Percentiles rank a stretch among this genome's conserved stretches.
phyloP scores from a whole-genome alignment of 768 basidiomycete species.

The Lyophyllum semitale region DNA sequence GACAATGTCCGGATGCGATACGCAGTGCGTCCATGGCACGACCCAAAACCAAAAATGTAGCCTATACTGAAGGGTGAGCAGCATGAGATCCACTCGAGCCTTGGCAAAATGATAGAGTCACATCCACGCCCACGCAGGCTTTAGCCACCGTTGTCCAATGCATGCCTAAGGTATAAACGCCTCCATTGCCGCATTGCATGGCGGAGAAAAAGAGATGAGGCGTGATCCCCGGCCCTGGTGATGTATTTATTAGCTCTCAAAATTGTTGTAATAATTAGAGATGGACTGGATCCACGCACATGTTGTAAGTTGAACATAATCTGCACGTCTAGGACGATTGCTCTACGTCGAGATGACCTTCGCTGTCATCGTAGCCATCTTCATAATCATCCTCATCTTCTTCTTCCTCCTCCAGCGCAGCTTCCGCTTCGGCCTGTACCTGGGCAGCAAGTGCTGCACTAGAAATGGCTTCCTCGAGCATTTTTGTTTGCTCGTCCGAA shows the following conservation, averaged over 20 bases:
- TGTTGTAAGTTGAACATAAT: background rate
- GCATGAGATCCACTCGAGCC: background rate
- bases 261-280: slow-evolving; percentile 13
- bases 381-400: slow-evolving; percentile 50
- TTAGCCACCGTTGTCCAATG: background rate
- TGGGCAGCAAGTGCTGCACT: slow-evolving; percentile 75
- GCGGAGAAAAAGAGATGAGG: background rate
- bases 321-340: slow-evolving; percentile 1
- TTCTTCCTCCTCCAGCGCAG: slow-evolving; percentile 71
- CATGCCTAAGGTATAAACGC: background rate
- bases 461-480: slow-evolving; percentile 74
- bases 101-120: background rate
- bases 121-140: background rate
- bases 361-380: slow-evolving; percentile 46
- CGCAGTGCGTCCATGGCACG: slow-evolving; percentile 37
- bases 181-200: background rate
- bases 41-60: slow-evolving; percentile 58
- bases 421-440: slow-evolving; percentile 78
- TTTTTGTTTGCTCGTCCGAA: slow-evolving; percentile 69
- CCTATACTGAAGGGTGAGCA: slow-evolving; percentile 13
- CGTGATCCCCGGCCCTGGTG: slow-evolving; percentile 1
- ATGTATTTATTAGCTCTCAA: slow-evolving; percentile 16
- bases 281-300: slow-evolving; percentile 5
- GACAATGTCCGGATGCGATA: slow-evolving; percentile 55
- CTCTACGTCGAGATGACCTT: slow-evolving; percentile 31